Percentiles rank a stretch among this genome's conserved stretches.
phyloP scores from a whole-genome alignment of 2,329 filamentous ascomycete species.

The Phaeosphaeria sp. region DNA sequence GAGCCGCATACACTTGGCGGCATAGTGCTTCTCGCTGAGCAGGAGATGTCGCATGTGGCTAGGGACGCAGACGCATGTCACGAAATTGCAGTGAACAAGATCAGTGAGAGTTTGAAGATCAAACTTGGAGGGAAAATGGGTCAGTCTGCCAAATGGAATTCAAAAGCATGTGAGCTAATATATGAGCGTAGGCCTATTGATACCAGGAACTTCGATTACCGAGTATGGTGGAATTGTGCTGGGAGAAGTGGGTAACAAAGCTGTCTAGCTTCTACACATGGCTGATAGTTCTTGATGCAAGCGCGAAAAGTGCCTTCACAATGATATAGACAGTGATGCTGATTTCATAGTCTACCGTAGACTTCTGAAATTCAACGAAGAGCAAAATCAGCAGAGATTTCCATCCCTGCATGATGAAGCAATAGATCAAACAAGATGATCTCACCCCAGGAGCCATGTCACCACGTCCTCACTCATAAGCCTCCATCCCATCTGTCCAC shows the following conservation, averaged over 20 bases:
- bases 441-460: background rate
- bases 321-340: no score
- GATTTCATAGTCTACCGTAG: no score
- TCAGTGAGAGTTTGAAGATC: background rate
- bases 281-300: no score
- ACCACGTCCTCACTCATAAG: background rate
- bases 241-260: no score
- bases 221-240: no score
- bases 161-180: background rate
- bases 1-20: background rate
- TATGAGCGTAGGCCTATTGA: background rate
- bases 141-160: background rate
- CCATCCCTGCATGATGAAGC: no score
- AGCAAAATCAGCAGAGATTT: no score
- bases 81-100: background rate
- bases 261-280: no score
- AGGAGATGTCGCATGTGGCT: background rate
- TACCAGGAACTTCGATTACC: background rate
- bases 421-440: background rate
- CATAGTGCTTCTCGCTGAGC: background rate
- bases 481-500: conserved; percentile 1
- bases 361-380: no score
- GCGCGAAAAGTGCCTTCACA: no score
- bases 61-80: background rate
- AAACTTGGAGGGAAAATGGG: background rate